phyloP scores from a whole-genome alignment of 2,329 filamentous ascomycete genomes.

The Dryadomyces quercivorus region DNA sequence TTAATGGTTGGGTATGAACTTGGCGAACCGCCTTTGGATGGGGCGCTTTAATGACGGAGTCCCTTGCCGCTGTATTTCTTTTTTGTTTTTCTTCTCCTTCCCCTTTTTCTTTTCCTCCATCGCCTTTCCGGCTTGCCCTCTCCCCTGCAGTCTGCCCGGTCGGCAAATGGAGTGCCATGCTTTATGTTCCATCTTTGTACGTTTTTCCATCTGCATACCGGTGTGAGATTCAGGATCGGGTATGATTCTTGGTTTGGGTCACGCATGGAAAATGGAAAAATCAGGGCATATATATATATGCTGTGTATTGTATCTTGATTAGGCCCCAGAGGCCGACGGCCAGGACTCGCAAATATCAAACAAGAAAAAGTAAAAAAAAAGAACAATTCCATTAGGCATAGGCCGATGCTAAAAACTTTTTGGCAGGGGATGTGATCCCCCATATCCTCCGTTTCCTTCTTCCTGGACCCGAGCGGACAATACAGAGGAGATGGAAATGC shows the following conservation, averaged over 20 bases:
- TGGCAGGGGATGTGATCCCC: background rate
- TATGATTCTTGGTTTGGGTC: no score
- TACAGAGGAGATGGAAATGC: background rate
- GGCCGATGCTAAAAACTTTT: background rate
- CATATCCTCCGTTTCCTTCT: background rate
- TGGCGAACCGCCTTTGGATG: background rate
- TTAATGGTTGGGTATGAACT: constrained; percentile 4
- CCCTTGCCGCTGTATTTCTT: background rate
- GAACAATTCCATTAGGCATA: no score
- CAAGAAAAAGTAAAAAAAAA: no score
- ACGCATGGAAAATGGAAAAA: no score
- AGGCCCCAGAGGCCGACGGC: no score
- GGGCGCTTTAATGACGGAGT: background rate
- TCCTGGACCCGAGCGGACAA: background rate
- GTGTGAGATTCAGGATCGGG: no score
- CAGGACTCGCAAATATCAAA: no score
- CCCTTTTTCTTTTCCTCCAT: background rate
- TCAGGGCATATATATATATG: no score
- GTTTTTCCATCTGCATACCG: no score
- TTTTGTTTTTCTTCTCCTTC: background rate
- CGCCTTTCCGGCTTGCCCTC: background rate
- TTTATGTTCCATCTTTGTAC: no score
- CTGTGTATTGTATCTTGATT: no score
- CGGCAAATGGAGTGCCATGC: background rate
- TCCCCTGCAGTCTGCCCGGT: background rate